Percentiles rank a stretch among this genome's conserved stretches.
Conservation (phyloP, 495 filamentous ascomycete genomes). For the Pyronema omphalodes region DNA sequence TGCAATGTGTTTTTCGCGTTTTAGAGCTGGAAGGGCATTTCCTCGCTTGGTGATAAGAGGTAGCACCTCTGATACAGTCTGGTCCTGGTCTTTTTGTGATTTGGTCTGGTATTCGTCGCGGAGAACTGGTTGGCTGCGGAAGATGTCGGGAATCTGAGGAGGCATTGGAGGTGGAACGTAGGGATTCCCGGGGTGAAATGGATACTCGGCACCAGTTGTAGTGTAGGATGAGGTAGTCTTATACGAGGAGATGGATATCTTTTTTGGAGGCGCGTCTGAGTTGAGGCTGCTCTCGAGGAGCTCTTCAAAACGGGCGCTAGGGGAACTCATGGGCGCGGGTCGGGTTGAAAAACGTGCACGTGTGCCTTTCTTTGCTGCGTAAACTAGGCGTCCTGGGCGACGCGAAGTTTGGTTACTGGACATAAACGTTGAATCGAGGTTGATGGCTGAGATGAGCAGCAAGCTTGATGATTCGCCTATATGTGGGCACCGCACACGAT, state of each 20-base stretch:
- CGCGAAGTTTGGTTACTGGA: neutral
- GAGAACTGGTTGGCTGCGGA: slow-evolving; percentile 43
- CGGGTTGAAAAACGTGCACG: neutral
- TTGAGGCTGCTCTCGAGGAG: slow-evolving; percentile 6
- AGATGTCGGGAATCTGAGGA: slow-evolving; percentile 39
- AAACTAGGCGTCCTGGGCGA: neutral
- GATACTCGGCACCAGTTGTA: slow-evolving; percentile 5
- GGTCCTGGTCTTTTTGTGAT: slow-evolving; percentile 46
- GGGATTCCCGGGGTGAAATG: slow-evolving; percentile 11
- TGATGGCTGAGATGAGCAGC: neutral
- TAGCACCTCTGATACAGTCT: slow-evolving; percentile 48
- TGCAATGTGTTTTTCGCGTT: slow-evolving; percentile 48
- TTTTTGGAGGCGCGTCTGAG: neutral
- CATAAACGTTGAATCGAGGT: neutral
- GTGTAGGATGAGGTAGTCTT: neutral
- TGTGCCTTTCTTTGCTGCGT: neutral
- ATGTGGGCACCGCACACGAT: too few species aligned
- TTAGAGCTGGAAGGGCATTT: slow-evolving; percentile 54
- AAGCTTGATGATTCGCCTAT: neutral
- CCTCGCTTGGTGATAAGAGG: slow-evolving; percentile 48
- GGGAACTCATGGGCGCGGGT: neutral
- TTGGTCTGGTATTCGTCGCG: slow-evolving; percentile 49
- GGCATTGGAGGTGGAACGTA: slow-evolving; percentile 9
- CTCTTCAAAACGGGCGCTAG: slow-evolving; percentile 8
- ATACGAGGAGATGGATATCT: neutral